These are phyloP conservation scores for Rhododendron griersonianum DNA, from an alignment of 148 eudicot species.

Conservation along the genomic window DNA sequence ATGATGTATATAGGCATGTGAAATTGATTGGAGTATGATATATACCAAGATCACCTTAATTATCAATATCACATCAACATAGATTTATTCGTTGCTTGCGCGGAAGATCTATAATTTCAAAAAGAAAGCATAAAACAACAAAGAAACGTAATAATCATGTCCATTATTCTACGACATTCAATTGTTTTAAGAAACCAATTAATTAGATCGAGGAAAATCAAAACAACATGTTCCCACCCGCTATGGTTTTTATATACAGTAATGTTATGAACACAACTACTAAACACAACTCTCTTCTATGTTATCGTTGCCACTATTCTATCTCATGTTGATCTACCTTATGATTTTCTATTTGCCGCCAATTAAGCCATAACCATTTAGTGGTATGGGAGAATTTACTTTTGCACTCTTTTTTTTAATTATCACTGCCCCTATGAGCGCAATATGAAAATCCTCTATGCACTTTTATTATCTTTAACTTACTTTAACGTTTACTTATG, in stretches of 20 bases:
- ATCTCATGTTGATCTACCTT: not conserved
- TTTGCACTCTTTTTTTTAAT: not conserved
- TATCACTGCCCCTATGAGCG: no score
- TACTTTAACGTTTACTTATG: no score
- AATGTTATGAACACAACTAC: no score
- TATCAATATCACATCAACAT: not conserved
- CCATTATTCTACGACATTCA: not conserved
- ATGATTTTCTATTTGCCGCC: not conserved
- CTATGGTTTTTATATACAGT: not conserved
- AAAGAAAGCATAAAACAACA: not conserved
- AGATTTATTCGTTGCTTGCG: not conserved
- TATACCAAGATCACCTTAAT: not conserved
- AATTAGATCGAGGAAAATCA: not conserved
- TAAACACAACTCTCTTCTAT: no score
- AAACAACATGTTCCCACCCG: not conserved
- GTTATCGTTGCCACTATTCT: not conserved
- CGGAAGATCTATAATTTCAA: not conserved
- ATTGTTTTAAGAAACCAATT: not conserved
- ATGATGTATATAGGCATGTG: not conserved
- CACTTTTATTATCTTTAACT: no score
- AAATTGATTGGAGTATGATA: not conserved
- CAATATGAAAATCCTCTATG: no score
- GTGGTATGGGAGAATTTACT: no score
- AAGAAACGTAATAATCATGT: not conserved
- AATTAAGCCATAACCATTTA: not conserved